phyloP scores from a whole-genome alignment of 768 basidiomycete genomes.

The Tulasnella sp. region DNA sequence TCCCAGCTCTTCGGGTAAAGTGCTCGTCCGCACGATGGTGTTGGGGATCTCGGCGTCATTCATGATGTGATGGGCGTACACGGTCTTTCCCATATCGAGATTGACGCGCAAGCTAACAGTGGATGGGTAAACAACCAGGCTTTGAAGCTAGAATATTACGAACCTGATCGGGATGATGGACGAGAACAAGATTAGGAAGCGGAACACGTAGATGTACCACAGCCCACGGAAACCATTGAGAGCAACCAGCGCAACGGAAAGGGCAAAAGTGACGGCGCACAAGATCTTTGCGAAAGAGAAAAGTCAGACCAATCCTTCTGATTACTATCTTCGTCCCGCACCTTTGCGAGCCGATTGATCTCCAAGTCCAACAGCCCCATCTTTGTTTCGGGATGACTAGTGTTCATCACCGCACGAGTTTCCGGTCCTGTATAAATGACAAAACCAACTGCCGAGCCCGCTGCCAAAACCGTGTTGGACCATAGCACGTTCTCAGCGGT shows the following conservation, averaged over 20 bases:
- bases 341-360: constrained; percentile 93
- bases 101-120: constrained; percentile 82
- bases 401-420: constrained; percentile 97
- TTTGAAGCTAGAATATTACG: background rate
- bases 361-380: constrained; percentile 85
- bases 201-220: constrained; percentile 94
- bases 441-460: constrained; percentile 85
- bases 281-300: constrained; percentile 49
- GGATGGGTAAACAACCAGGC: background rate
- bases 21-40: constrained; percentile 95
- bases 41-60: constrained; percentile 84
- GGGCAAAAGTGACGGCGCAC: constrained; percentile 83
- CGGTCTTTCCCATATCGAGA: constrained; percentile 98
- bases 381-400: constrained; percentile 92
- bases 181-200: constrained; percentile 95
- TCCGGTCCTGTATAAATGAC: constrained; percentile 92
- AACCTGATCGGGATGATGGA: constrained; percentile 99
- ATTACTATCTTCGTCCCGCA: constrained; percentile 22
- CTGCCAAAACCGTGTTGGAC: constrained; percentile 95
- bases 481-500: constrained; percentile 93
- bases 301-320: background rate
- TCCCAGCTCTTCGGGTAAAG: constrained; percentile 91
- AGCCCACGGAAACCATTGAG: constrained; percentile 90
- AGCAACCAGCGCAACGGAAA: constrained; percentile 86
- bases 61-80: constrained; percentile 94